These are phyloP conservation scores for Vitis rotundifolia DNA, from an alignment of 164 flowering plant species.

Conservation along the genomic window DNA sequence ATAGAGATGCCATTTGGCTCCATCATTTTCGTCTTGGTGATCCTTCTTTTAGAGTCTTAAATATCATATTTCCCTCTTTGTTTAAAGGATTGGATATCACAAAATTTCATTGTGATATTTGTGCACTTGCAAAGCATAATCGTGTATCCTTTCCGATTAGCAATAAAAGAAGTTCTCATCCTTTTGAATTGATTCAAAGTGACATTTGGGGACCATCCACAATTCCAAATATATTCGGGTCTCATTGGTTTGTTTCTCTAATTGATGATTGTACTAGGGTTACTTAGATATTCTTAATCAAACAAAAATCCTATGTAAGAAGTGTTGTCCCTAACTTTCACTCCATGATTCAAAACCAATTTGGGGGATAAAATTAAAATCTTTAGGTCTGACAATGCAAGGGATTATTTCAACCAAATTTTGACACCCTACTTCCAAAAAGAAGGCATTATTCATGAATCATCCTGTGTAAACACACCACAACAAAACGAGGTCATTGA, in stretches of 20 bases:
- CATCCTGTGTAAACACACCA: slow-evolving; percentile 6
- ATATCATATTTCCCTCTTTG: slow-evolving; percentile 6
- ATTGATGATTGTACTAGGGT: slow-evolving; percentile 9
- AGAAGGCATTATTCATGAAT: slow-evolving; percentile 20
- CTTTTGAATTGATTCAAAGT: slow-evolving; percentile 10
- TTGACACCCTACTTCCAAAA: slow-evolving; percentile 11
- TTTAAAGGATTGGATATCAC: slow-evolving; percentile 8
- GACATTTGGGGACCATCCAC: slow-evolving; percentile 9
- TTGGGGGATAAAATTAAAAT: slow-evolving; percentile 14
- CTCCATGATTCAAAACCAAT: slow-evolving; percentile 19
- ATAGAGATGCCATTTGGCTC: slow-evolving; percentile 12
- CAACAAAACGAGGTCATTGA: slow-evolving; percentile 10
- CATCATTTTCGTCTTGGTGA: slow-evolving; percentile 4
- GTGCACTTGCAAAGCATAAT: slow-evolving; percentile 6
- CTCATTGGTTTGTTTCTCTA: slow-evolving; percentile 12
- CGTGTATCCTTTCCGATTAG: slow-evolving; percentile 1
- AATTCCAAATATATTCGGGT: slow-evolving; percentile 1
- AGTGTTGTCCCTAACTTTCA: slow-evolving; percentile 12
- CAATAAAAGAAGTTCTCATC: slow-evolving; percentile 14
- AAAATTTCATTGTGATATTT: slow-evolving; percentile 11
- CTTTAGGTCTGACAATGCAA: slow-evolving; percentile 9
- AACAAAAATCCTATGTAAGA: slow-evolving; percentile 20
- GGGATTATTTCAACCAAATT: slow-evolving; percentile 23
- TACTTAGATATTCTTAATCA: slow-evolving; percentile 12
- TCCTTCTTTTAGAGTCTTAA: slow-evolving; percentile 9